A percentile compares a stretch with the other conserved stretches of the same genome.
Conservation (phyloP, 371 early-diverging fungal species). For the Mortierella sp. region DNA sequence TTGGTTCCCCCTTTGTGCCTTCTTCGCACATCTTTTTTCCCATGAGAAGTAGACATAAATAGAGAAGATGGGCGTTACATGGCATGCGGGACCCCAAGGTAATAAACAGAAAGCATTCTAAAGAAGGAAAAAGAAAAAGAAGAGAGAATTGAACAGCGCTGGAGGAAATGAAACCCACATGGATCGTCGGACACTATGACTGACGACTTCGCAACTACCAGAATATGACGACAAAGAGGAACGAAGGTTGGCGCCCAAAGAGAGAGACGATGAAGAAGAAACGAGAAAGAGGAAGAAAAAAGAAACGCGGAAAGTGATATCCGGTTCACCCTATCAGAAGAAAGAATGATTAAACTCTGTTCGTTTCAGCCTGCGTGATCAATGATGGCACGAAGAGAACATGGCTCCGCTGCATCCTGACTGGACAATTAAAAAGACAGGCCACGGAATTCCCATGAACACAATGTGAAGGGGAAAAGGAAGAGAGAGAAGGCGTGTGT, state of each 20-base stretch:
- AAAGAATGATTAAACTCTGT: conserved; percentile 1
- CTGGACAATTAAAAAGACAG: neutral
- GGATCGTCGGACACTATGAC: neutral
- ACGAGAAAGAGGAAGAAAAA: neutral
- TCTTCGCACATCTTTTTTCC: neutral
- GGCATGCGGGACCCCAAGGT: neutral
- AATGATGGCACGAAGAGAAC: neutral
- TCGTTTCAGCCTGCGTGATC: conserved; percentile 11
- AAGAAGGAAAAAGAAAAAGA: neutral
- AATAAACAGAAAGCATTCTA: neutral
- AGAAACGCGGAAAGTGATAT: neutral
- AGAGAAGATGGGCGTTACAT: neutral
- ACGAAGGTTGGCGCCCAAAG: neutral
- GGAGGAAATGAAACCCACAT: neutral
- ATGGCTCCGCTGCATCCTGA: conserved; percentile 7
- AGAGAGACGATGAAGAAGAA: neutral
- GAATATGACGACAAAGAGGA: neutral
- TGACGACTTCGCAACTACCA: neutral
- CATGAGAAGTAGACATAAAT: neutral
- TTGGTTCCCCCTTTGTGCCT: too few relatives aligned
- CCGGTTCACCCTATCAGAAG: neutral
- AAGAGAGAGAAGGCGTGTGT: neutral
- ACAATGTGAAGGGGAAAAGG: neutral
- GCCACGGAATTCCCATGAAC: neutral
- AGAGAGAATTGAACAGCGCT: neutral